Base-by-base conservation (phyloP, 2,329 filamentous ascomycete species). In the Ceratocystis ficicola region DNA sequence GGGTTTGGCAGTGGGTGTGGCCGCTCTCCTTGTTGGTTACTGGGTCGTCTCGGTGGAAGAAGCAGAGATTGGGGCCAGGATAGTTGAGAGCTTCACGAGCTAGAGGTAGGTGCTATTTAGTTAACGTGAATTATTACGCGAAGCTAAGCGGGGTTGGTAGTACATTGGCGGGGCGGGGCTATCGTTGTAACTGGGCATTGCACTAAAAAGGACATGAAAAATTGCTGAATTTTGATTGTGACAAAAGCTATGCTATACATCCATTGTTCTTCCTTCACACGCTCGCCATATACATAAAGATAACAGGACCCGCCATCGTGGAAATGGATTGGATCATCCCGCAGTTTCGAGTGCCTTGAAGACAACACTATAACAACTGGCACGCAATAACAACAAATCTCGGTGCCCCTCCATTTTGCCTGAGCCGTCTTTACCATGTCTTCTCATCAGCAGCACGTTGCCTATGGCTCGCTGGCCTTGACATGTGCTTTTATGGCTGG, bases 401-500 rank as follows among this genome's bases (percentile, higher is more conserved):
- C 36, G 10, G 36, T 10, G 2, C 8, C 36, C 36, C 36, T 12
- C 36, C 8, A 28, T 25, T 36, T 17, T 17, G 25, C 30, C n/a
- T 32, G 32, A 30, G 10, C 46, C 25, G n/a, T 15, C 25, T 30
- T 22, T 62, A 68, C 60, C 68, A 86, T 86, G 84, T 81, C 83
- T 69, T 73, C 86, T 66, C 83, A 78, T 71, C 79, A 84, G 70
- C 83, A 86, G 70, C 83, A 86, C 69, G 82, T 83, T 30, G 81
- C 79, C 68, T 86, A 86, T 72, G 82, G 84, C 74, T 81, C 81
- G 2, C 83, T 86, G 32, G 89, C 87, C 68, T 74, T 91, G 52
- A 80, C 84, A 66, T 77, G 85, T 22, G 88, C 89, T 72, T 95
- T 96, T 71, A 74, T 86, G n/a, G 81, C 89, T 8, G 91, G 92